Evolutionary conservation across 306 rosid species (phyloP), one percentile per base, ranked within the genome.

Genomic region (Casuarina cunninghamiana): DNA sequence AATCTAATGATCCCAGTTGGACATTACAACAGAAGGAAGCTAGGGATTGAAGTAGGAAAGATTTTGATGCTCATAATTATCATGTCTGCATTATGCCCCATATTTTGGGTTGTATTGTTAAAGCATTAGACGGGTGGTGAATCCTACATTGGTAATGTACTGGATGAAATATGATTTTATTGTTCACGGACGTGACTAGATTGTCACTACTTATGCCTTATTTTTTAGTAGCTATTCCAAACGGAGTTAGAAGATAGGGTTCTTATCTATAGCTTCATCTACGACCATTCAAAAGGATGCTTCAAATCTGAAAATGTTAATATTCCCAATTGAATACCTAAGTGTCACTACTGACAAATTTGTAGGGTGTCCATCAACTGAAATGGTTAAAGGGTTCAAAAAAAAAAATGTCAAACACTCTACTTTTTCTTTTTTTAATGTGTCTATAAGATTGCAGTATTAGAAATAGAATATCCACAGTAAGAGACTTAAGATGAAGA

Each of bases 401-500:
- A 26, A 26, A 26, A 26, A 26, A 26, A 26, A 26, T 26, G 32
- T 61, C 17, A 35, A 35, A 3, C 32, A 6, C 43, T 26, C 3
- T 13, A 4, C 19, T 5, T 9, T 2, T 11, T 35, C 0, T 1
- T 26, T 26, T 26, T 26, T 26, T 26, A 26, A 26, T 26, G 2
- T 32, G 13, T 26, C 3, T 26, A 61, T 32, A 16, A 39, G 21
- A 17, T 41, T n/a, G 46, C 49, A 6, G 50, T 41, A n/a, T 41
- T 72, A 12, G 37, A 3, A 39, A 6, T 50, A 44, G 69, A 72
- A 3, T 69, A 61, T 39, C 63, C 53, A 53, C 10, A 75, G 46
- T 62, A 21, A 38, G 32, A 76, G 74, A 80, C 53, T 3, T n/a
- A 3, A 45, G 7, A 26, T 49, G 72, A 76, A 81, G 80, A 73